A percentile compares a stretch with the other conserved stretches of the same genome.
Conservation (phyloP, 768 basidiomycete species). For the Cystofilobasidium ferigula region DNA sequence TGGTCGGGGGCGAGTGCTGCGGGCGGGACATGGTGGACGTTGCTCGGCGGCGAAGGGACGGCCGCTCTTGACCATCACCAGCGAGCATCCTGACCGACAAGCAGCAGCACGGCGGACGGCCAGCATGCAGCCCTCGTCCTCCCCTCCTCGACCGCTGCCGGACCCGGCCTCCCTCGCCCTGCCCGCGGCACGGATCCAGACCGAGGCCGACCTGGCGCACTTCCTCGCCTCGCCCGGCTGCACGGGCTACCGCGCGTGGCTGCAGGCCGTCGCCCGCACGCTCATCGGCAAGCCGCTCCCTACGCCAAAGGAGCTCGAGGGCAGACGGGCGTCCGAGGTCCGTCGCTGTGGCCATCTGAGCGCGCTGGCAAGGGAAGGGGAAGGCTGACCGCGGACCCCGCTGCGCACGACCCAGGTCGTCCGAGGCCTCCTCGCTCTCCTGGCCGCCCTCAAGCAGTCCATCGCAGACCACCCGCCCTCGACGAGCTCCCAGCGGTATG, state of each 20-base stretch:
- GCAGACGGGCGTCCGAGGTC: background rate
- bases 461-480: conserved; percentile 69
- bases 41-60: too few relatives aligned
- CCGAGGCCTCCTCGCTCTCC: conserved; percentile 45
- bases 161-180: background rate
- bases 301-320: background rate
- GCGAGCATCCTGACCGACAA: too few relatives aligned
- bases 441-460: conserved; percentile 61
- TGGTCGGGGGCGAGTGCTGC: too few relatives aligned
- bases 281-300: conserved; percentile 5
- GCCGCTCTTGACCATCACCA: too few relatives aligned
- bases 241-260: conserved; percentile 11
- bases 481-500: conserved; percentile 68
- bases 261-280: background rate
- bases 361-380: too few relatives aligned
- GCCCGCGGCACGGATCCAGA: conserved; percentile 8
- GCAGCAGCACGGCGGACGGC: too few relatives aligned
- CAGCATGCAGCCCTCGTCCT: background rate
- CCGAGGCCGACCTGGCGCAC: conserved; percentile 22
- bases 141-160: background rate
- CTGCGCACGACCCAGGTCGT: too few relatives aligned
- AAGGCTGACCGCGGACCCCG: too few relatives aligned
- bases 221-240: conserved; percentile 15
- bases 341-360: background rate
- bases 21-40: too few relatives aligned